Conservation (phyloP, 257 asterid species). For the Gardenia jasminoides region DNA sequence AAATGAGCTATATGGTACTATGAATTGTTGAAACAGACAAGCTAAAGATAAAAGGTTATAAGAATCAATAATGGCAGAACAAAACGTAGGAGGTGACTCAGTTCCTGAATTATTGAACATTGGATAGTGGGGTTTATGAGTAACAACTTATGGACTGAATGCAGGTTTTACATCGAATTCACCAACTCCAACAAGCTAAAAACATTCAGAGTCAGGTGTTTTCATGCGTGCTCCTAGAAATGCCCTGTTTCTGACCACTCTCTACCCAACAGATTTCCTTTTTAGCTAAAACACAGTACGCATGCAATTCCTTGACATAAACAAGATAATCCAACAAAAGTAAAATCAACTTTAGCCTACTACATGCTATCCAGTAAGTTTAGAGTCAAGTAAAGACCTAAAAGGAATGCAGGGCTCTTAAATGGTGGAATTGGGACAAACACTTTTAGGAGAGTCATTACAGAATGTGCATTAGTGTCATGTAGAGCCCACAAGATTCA, state of each 20-base stretch:
- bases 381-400: background rate
- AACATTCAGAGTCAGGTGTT: background rate
- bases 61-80: background rate
- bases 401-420: background rate
- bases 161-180: background rate
- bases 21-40: constrained; percentile 1
- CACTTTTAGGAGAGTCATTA: background rate
- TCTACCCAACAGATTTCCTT: background rate
- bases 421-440: background rate
- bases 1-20: background rate
- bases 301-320: background rate
- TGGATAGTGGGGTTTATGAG: background rate
- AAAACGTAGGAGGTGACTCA: background rate
- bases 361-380: background rate
- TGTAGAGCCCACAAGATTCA: background rate
- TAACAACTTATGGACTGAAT: background rate
- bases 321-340: background rate
- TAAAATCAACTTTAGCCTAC: background rate
- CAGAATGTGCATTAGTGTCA: background rate
- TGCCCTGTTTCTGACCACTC: background rate
- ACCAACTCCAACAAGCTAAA: background rate
- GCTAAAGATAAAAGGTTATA: background rate
- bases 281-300: background rate
- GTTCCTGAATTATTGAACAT: background rate
- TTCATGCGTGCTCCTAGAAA: background rate